Evolutionary conservation across 129 eudicot genomes (phyloP).

Genomic region (Helichrysum umbraculigerum): DNA sequence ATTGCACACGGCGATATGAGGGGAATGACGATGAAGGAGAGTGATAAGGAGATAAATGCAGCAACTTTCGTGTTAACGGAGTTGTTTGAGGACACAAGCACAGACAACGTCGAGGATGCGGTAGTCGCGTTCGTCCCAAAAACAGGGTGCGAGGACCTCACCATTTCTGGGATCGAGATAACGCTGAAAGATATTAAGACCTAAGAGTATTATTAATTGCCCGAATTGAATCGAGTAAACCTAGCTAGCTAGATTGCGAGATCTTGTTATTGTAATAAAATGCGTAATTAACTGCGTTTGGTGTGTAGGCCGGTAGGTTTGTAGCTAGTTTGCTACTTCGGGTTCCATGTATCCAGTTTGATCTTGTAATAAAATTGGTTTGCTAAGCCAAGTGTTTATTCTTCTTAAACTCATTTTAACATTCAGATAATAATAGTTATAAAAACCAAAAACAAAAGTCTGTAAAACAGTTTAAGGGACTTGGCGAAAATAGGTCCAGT

Average conservation of each 20-base stretch:
- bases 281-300: background rate
- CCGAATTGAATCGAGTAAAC: no score
- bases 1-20: constrained; percentile 30
- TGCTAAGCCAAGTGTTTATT: background rate
- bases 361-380: background rate
- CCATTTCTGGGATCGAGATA: constrained; percentile 45
- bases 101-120: constrained; percentile 38
- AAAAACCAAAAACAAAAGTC: no score
- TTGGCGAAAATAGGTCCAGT: no score
- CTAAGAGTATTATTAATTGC: background rate
- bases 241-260: no score
- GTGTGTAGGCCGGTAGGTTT: background rate
- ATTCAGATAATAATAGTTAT: no score
- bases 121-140: constrained; percentile 48
- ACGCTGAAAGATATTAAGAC: constrained; percentile 18
- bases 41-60: constrained; percentile 8
- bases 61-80: constrained; percentile 48
- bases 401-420: no score
- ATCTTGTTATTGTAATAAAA: background rate
- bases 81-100: constrained; percentile 45
- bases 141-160: constrained; percentile 36
- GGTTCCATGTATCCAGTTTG: background rate
- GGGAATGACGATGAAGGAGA: constrained; percentile 11
- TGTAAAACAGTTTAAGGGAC: no score
- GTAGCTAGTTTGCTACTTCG: background rate